A percentile compares a stretch with the other conserved stretches of the same genome.
These are phyloP conservation scores for Pseudocercospora ulei DNA, from an alignment of 2,329 filamentous ascomycete genomes.

Conservation along the genomic window DNA sequence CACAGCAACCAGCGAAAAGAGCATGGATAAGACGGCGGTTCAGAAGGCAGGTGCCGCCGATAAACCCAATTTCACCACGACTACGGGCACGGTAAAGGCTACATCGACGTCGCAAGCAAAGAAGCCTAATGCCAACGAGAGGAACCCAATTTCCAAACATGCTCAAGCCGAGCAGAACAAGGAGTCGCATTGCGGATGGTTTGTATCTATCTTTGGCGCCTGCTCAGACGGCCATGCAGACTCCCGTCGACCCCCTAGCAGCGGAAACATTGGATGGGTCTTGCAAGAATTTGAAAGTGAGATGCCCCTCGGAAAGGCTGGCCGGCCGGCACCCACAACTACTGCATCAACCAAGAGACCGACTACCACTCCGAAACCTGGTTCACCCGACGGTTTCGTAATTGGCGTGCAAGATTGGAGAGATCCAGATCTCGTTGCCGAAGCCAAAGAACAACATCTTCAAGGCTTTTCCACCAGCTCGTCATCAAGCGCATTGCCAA, in stretches of 20 bases:
- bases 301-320: slow-evolving; percentile 34
- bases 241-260: slow-evolving; percentile 58
- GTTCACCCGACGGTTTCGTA: slow-evolving; percentile 55
- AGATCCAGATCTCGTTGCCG: slow-evolving; percentile 60
- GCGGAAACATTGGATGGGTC: slow-evolving; percentile 66
- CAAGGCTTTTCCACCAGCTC: slow-evolving; percentile 22
- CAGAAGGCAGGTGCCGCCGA: slow-evolving; percentile 16
- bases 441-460: slow-evolving; percentile 30
- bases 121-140: slow-evolving; percentile 12
- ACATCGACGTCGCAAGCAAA: slow-evolving; percentile 17
- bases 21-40: slow-evolving; percentile 13
- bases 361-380: slow-evolving; percentile 29
- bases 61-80: slow-evolving; percentile 29
- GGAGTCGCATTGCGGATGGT: slow-evolving; percentile 34
- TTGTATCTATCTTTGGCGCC: slow-evolving; percentile 38
- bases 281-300: slow-evolving; percentile 57
- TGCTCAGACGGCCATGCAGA: slow-evolving; percentile 28
- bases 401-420: slow-evolving; percentile 84
- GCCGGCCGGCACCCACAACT: slow-evolving; percentile 18
- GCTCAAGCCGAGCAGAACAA: slow-evolving; percentile 9
- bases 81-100: slow-evolving; percentile 20
- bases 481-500: slow-evolving; percentile 21
- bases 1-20: slow-evolving; percentile 30
- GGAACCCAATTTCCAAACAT: slow-evolving; percentile 27
- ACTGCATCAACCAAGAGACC: slow-evolving; percentile 31